Evolutionary conservation across 2,329 filamentous ascomycete species (phyloP).

Genomic region (Xylariaceae sp.): DNA sequence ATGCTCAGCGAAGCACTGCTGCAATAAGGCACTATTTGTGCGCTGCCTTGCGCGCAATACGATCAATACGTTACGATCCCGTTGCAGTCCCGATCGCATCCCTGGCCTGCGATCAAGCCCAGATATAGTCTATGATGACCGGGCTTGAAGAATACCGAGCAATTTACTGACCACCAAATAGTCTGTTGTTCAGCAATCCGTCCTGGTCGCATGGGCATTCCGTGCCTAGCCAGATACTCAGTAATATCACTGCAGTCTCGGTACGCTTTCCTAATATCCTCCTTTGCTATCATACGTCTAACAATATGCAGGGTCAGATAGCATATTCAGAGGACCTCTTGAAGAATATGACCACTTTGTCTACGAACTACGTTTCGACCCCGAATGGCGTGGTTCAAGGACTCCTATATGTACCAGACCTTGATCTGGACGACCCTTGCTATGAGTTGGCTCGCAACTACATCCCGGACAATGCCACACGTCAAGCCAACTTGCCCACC

Average conservation of each 20-base stretch:
- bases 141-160: too few relatives aligned
- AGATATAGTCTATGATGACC: too few relatives aligned
- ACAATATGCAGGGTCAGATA: slow-evolving; percentile 34
- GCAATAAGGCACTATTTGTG: too few relatives aligned
- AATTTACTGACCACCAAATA: slow-evolving; percentile 21
- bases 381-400: slow-evolving; percentile 64
- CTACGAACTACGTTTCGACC: slow-evolving; percentile 58
- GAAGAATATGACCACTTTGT: slow-evolving; percentile 70
- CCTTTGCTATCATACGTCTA: slow-evolving; percentile 3
- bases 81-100: too few relatives aligned
- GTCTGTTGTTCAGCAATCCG: slow-evolving; percentile 58
- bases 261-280: slow-evolving; percentile 33
- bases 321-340: slow-evolving; percentile 48
- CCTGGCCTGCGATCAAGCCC: too few relatives aligned
- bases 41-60: too few relatives aligned
- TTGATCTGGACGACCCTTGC: slow-evolving; percentile 58
- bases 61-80: too few relatives aligned
- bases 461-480: slow-evolving; percentile 72
- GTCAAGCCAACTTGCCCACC: slow-evolving; percentile 61
- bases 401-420: slow-evolving; percentile 78
- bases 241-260: slow-evolving; percentile 53
- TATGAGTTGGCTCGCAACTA: slow-evolving; percentile 57
- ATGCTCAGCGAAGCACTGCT: too few relatives aligned
- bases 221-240: slow-evolving; percentile 49
- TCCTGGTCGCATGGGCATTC: slow-evolving; percentile 46